Evolutionary conservation across 2,329 filamentous ascomycete genomes (phyloP).

Genomic region (Fusarium pseudograminearum): DNA sequence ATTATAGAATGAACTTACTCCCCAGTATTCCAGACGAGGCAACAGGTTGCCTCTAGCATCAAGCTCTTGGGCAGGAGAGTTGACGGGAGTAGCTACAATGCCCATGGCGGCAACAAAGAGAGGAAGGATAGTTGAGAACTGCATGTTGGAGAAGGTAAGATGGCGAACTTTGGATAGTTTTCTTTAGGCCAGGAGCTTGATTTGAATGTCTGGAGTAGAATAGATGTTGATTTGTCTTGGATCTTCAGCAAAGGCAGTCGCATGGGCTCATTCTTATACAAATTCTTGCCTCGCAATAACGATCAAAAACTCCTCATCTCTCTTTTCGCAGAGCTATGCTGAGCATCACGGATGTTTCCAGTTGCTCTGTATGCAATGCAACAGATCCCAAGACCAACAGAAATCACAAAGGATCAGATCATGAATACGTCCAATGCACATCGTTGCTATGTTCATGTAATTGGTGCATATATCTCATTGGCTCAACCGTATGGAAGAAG

Average conservation of each 20-base stretch:
- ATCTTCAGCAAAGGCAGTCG: not conserved
- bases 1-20: not conserved
- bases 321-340: too few relatives aligned
- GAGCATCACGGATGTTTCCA: too few relatives aligned
- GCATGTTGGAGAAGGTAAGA: not conserved
- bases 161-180: not conserved
- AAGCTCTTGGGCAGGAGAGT: not conserved
- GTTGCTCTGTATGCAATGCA: not conserved
- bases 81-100: not conserved
- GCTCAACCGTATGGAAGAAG: too few relatives aligned
- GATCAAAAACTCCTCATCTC: too few relatives aligned
- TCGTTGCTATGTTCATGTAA: too few relatives aligned
- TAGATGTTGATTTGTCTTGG: not conserved
- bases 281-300: not conserved
- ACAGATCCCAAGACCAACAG: not conserved
- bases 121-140: not conserved
- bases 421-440: too few relatives aligned
- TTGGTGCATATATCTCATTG: too few relatives aligned
- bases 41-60: not conserved
- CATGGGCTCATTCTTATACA: not conserved
- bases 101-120: not conserved
- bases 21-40: not conserved
- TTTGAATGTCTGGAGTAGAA: not conserved
- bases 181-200: not conserved
- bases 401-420: not conserved